Base-by-base conservation (phyloP, 805 yeast species). In the Suhomyces sp. region DNA sequence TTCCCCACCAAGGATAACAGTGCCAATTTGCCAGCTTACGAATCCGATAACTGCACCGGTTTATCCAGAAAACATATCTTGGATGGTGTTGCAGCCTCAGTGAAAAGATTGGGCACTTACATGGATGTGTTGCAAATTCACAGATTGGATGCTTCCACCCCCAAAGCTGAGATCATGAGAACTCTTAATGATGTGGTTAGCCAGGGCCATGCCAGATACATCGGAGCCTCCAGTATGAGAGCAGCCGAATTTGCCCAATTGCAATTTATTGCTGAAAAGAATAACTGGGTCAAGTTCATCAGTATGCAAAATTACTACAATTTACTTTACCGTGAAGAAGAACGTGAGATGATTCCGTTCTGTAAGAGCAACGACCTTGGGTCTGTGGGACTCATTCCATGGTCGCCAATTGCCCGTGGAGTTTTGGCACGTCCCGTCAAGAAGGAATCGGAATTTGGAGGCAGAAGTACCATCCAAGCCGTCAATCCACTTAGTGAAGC, bases 181-280 rank as follows among this genome's bases (percentile, higher is more conserved):
- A 72, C 83, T 0, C 58, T 79, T 48, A 71, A 79, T 49, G 77
- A 72, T 41, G 63, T 73, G 12, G 72, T 76, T 16, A 60, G 63
- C 25, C 36, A 46, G 22, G 81, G 81, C n/a, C 49, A 58, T 17
- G 65, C 65, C 3, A 61, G 82, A 33, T 79, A 79, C 52, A 67
- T 80, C 39, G 85, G 85, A 9, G 83, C 84, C 2, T 77, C 83
- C 1, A 57, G 80, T 1, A 79, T 80, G 84, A 62, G 63, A 44
- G 71, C 80, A 2, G 54, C 60, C 13, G 76, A 79, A 45, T 79
- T 80, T 51, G 76, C 68, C 2, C 70, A 66, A 46, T 46, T 76
- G 48, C 86, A 81, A 49, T 59, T 54, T 39, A 56, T 68, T 36
- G 86, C 87, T 3, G 83, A 79, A 37, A 64, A 63, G 49, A 43